Evolutionary conservation across 1,284 basidiomycete species (phyloP), one percentile per base, ranked within the genome.

Genomic region (Ustilago vetiveriae): DNA sequence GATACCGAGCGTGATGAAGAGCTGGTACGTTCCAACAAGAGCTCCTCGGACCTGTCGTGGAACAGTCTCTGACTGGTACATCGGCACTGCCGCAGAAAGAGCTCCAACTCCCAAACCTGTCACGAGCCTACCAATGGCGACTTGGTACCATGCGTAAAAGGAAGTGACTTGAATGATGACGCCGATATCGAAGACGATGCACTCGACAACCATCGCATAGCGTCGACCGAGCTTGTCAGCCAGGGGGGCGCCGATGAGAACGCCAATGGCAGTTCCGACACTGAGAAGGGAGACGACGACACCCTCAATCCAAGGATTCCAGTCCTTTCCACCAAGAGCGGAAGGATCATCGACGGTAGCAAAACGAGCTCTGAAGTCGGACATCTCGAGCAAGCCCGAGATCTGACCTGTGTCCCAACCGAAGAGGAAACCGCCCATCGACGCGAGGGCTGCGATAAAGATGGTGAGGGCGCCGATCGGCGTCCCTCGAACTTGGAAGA

Each of bases 381-480:
- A 73, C 89, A 92, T 91, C 76, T 90, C 84, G 17, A 90, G 83
- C 62, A 92, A 88, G 77, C 90, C 89, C 29, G 87, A 88, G 64
- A 92, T 91, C 80, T 91, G 90, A 37, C 90, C 90, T 1, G 90
- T 90, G 80, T 90, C 89, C 64, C 68, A 71, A 60, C 88, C 88
- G 71, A 90, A 89, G 70, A 90, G 89, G 83, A 90, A 90, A 47
- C 90, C 90, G 62, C 90, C 90, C 86, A 91, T 90, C 49, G 87
- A 88, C 37, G 90, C 89, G 26, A 92, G 82, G 40, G 88, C 74
- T 58, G 89, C 89, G 56, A 90, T 84, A 82, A 87, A 85, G 78
- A 90, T 86, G 56, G 89, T 86, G 49, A 87, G 84, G 62, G 44
- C 52, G 51, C 82, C 81, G 17, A 82, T 75, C 0, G 79, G 80